Conservation (phyloP, 2,329 filamentous ascomycete genomes). For the Raffaelea ambrosiae region DNA sequence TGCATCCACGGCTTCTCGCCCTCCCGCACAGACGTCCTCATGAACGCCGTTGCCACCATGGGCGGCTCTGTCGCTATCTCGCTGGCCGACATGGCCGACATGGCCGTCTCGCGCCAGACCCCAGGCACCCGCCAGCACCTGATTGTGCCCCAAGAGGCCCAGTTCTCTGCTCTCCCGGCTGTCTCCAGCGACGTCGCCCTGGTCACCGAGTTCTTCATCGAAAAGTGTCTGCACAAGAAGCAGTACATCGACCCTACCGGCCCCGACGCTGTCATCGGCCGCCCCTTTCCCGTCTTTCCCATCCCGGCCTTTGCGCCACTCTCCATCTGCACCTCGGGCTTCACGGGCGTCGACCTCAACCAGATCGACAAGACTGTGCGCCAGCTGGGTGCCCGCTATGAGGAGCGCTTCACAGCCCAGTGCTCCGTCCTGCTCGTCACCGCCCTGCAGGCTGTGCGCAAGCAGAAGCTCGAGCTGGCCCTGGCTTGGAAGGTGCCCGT, state of each 20-base stretch:
- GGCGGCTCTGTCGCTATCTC: conserved; percentile 35
- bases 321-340: conserved; percentile 71
- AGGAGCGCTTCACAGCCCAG: conserved; percentile 63
- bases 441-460: conserved; percentile 44
- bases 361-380: conserved; percentile 72
- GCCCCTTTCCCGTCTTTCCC: conserved; percentile 64
- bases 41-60: conserved; percentile 38
- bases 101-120: conserved; percentile 15
- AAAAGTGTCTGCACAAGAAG: conserved; percentile 76
- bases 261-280: conserved; percentile 61
- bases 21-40: conserved; percentile 39
- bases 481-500: conserved; percentile 68
- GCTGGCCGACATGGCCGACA: conserved; percentile 29
- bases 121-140: conserved; percentile 34
- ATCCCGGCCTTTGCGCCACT: conserved; percentile 62
- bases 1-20: conserved; percentile 51
- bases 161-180: conserved; percentile 33
- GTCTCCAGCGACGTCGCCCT: conserved; percentile 29
- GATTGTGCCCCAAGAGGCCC: conserved; percentile 45
- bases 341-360: conserved; percentile 73
- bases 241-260: conserved; percentile 57
- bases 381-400: conserved; percentile 72
- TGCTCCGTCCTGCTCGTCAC: conserved; percentile 75
- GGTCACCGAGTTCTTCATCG: conserved; percentile 90
- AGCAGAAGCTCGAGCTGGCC: conserved; percentile 73